A percentile compares a stretch with the other conserved stretches of the same genome.
phyloP scores from a whole-genome alignment of 768 basidiomycete genomes.

The Suillus subaureus region DNA sequence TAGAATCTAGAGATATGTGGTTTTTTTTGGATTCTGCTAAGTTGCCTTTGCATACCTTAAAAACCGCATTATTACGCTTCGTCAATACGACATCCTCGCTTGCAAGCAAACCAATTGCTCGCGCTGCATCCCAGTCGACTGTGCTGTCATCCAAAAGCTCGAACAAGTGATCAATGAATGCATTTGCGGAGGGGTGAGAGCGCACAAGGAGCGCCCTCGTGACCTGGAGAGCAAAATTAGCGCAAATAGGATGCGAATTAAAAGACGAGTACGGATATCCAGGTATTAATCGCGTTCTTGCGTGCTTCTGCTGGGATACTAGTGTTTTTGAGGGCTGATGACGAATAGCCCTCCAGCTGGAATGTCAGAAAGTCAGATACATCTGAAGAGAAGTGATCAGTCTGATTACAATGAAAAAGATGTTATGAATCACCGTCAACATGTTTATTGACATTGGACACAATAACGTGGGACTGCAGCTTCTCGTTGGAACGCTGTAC shows the following conservation, averaged over 20 bases:
- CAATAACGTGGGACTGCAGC: slow-evolving; percentile 59
- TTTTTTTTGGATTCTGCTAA: not conserved
- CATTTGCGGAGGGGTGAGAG: slow-evolving; percentile 59
- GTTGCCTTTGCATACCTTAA: slow-evolving; percentile 56
- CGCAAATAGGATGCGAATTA: not conserved
- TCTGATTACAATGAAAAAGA: slow-evolving; percentile 13
- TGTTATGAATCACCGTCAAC: slow-evolving; percentile 50
- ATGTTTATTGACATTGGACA: slow-evolving; percentile 80
- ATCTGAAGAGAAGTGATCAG: slow-evolving; percentile 38
- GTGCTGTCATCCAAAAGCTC: slow-evolving; percentile 65
- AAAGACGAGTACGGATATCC: slow-evolving; percentile 65
- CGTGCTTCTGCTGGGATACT: slow-evolving; percentile 41
- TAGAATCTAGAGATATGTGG: slow-evolving; percentile 52
- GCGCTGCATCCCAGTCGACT: slow-evolving; percentile 75
- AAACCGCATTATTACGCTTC: slow-evolving; percentile 75
- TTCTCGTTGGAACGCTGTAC: slow-evolving; percentile 53
- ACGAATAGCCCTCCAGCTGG: slow-evolving; percentile 53
- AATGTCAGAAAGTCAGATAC: slow-evolving; percentile 45
- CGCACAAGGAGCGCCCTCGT: slow-evolving; percentile 79
- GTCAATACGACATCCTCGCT: slow-evolving; percentile 64
- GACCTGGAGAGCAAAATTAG: slow-evolving; percentile 47
- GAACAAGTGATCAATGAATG: slow-evolving; percentile 67
- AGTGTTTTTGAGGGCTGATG: slow-evolving; percentile 42
- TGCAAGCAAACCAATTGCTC: slow-evolving; percentile 68
- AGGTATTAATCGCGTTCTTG: slow-evolving; percentile 53